These are phyloP conservation scores for Penicillium diatomitis DNA, from an alignment of 495 filamentous ascomycete genomes.

Conservation along the genomic window DNA sequence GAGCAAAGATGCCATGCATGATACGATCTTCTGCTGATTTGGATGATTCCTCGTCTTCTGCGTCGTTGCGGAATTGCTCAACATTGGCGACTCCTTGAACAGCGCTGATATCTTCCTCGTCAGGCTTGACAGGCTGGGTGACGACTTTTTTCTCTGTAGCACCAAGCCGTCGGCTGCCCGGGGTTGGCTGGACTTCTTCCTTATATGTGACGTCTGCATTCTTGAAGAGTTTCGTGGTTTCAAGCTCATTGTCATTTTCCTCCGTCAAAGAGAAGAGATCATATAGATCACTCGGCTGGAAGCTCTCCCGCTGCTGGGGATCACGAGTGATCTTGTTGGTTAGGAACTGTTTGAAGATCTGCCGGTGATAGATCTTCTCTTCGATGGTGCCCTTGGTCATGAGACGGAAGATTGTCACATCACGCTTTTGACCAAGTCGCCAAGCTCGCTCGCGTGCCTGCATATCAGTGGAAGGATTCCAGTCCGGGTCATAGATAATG, in stretches of 20 bases:
- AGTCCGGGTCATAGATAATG: conserved; percentile 96
- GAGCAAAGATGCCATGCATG: conserved; percentile 79
- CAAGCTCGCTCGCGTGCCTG: conserved; percentile 95
- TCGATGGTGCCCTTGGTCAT: conserved; percentile 98
- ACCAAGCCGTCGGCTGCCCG: not conserved
- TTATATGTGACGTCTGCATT: conserved; percentile 64
- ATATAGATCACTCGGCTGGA: conserved; percentile 76
- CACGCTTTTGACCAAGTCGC: conserved; percentile 87
- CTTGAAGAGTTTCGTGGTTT: conserved; percentile 78
- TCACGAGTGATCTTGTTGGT: conserved; percentile 91
- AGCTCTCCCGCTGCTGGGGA: conserved; percentile 78
- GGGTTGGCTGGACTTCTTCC: conserved; percentile 15
- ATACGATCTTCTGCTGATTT: conserved; percentile 51
- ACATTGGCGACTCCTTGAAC: conserved; percentile 51
- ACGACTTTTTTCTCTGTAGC: conserved; percentile 8
- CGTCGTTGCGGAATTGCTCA: conserved; percentile 42
- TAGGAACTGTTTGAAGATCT: conserved; percentile 95
- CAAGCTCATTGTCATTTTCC: conserved; percentile 59
- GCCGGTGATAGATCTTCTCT: conserved; percentile 97
- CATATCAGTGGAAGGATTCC: conserved; percentile 90
- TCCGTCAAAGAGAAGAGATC: conserved; percentile 79
- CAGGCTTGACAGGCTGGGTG: conserved; percentile 1
- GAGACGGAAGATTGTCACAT: conserved; percentile 87
- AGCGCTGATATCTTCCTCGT: conserved; percentile 31
- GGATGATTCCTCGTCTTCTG: conserved; percentile 28